phyloP scores from a whole-genome alignment of 495 filamentous ascomycete genomes.

The Hyaloscypha bicolor region DNA sequence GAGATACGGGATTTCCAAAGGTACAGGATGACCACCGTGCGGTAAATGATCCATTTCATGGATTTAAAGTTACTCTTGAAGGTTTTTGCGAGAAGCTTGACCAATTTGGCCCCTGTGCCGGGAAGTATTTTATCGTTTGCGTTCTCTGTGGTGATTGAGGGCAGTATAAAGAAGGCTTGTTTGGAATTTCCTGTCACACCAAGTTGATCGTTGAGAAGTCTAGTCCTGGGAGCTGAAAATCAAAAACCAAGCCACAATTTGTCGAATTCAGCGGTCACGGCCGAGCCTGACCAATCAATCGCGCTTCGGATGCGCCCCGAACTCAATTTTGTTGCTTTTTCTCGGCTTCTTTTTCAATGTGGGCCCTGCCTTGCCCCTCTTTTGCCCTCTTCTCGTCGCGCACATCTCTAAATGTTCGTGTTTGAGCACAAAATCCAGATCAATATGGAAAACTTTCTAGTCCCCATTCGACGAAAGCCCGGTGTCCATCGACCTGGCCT shows the following conservation, averaged over 20 bases:
- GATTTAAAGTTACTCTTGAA: neutral
- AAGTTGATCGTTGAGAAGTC: neutral
- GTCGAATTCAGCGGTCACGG: neutral
- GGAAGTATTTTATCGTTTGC: no score
- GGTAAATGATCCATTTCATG: conserved; percentile 1
- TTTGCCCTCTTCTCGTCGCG: neutral
- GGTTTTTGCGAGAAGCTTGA: neutral
- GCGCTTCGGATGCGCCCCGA: neutral
- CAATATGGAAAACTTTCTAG: neutral
- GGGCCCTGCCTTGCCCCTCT: neutral
- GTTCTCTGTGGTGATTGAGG: no score
- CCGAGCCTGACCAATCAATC: neutral
- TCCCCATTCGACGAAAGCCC: neutral
- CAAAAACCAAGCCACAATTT: neutral
- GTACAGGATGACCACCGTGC: neutral
- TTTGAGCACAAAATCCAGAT: no score
- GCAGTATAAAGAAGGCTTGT: no score
- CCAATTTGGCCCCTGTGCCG: no score
- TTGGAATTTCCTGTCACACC: no score
- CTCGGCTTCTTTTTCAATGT: neutral
- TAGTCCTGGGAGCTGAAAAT: neutral
- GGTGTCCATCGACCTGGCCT: neutral
- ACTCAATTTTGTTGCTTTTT: neutral
- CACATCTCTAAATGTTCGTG: neutral
- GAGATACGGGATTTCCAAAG: neutral